Conservation (phyloP, 768 basidiomycete genomes). For the Rhizopogon salebrosus region DNA sequence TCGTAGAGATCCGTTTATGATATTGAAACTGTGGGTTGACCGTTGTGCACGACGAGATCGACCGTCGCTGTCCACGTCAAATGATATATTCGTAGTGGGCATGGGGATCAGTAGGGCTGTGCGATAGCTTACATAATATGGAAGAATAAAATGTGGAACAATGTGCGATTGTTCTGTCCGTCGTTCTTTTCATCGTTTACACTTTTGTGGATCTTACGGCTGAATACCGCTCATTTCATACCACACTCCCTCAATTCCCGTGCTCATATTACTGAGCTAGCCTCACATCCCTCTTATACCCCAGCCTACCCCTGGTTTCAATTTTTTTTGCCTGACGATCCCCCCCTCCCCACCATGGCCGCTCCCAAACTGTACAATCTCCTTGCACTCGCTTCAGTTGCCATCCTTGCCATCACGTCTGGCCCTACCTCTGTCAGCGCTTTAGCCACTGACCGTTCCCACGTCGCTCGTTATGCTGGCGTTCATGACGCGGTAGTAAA, state of each 20-base stretch:
- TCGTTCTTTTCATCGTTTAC: constrained; percentile 10
- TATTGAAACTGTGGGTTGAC: no score
- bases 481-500: constrained; percentile 43
- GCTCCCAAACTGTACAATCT: constrained; percentile 49
- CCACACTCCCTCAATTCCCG: constrained; percentile 20
- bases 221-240: constrained; percentile 8
- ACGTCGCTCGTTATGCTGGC: constrained; percentile 41
- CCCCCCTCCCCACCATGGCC: constrained; percentile 34
- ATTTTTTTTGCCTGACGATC: no score
- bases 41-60: no score
- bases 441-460: constrained; percentile 36
- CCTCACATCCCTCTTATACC: constrained; percentile 15
- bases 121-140: constrained; percentile 20
- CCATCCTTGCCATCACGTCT: constrained; percentile 49
- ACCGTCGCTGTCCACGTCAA: no score
- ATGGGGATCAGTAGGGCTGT: no score
- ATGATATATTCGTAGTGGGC: no score
- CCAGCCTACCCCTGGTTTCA: no score
- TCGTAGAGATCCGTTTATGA: no score
- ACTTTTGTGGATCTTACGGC: constrained; percentile 18
- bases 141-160: neutral
- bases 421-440: constrained; percentile 45
- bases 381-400: constrained; percentile 53
- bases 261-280: neutral
- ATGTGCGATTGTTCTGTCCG: neutral